Evolutionary conservation across 139 green algal genomes (phyloP).

Genomic region (Ostreobium quekettii): DNA sequence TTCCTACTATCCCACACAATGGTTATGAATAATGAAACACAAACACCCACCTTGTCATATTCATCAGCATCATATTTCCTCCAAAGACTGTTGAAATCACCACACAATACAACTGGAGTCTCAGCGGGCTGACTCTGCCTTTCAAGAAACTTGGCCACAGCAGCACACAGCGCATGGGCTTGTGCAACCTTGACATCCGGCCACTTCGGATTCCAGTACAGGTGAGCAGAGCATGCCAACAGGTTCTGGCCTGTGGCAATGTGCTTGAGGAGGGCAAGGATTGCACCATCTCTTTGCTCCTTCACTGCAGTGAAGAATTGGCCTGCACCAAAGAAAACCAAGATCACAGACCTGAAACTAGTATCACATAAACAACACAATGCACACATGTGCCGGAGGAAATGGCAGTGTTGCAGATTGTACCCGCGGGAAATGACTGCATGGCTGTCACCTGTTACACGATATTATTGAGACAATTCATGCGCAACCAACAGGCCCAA

Average conservation of each 20-base stretch:
- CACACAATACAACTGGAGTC: constrained; percentile 15
- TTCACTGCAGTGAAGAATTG: constrained; percentile 6
- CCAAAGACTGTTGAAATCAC: constrained; percentile 35
- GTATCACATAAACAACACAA: neutral
- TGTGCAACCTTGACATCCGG: constrained; percentile 42
- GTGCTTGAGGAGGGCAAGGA: constrained; percentile 37
- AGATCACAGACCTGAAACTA: neutral
- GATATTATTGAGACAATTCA: too few relatives aligned
- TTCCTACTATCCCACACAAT: too few relatives aligned
- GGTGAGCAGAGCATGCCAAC: constrained; percentile 39
- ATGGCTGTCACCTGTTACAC: too few relatives aligned
- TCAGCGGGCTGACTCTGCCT: neutral
- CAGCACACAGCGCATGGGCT: constrained; percentile 19
- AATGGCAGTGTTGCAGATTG: too few relatives aligned
- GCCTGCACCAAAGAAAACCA: neutral
- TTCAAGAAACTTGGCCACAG: constrained; percentile 10
- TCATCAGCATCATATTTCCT: constrained; percentile 22
- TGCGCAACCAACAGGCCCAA: neutral
- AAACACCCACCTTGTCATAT: constrained; percentile 23
- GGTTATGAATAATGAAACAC: too few relatives aligned
- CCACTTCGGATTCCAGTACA: constrained; percentile 42
- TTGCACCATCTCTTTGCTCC: constrained; percentile 21
- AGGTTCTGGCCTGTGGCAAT: constrained; percentile 14
- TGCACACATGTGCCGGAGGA: too few relatives aligned
- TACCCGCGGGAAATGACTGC: too few relatives aligned